phyloP scores from a whole-genome alignment of 176 grass and related monocot genomes.

The Triticum timopheevii region DNA sequence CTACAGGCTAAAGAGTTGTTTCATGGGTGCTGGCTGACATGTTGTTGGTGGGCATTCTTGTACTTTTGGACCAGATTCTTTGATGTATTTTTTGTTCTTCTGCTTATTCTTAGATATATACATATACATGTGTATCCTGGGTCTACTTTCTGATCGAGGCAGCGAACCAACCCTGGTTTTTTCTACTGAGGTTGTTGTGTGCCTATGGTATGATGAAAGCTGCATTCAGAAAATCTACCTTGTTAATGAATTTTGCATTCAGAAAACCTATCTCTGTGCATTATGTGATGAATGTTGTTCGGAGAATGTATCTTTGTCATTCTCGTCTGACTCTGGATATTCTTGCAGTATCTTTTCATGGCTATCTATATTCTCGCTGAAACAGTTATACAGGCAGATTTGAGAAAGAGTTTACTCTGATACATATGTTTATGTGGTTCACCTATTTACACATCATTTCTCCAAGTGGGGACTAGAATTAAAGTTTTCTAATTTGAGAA shows the following conservation, averaged over 20 bases:
- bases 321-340: not conserved
- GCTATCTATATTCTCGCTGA: not conserved
- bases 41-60: constrained; percentile 24
- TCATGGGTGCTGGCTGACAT: not conserved
- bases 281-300: not conserved
- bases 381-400: not conserved
- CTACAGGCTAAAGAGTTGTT: not conserved
- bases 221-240: not conserved
- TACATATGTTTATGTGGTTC: too few species aligned
- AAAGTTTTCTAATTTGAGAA: too few species aligned
- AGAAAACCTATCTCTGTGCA: not conserved
- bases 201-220: not conserved
- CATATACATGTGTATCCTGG: not conserved
- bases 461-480: not conserved
- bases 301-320: not conserved
- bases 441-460: not conserved
- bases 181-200: not conserved
- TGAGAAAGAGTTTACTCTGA: too few species aligned
- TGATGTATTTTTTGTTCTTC: constrained; percentile 15
- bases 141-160: constrained; percentile 11
- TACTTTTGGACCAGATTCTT: constrained; percentile 27
- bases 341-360: not conserved
- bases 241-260: not conserved
- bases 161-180: not conserved
- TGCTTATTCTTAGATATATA: not conserved